Conservation (phyloP, 345 rosid genomes). For the Theobroma cacao region DNA sequence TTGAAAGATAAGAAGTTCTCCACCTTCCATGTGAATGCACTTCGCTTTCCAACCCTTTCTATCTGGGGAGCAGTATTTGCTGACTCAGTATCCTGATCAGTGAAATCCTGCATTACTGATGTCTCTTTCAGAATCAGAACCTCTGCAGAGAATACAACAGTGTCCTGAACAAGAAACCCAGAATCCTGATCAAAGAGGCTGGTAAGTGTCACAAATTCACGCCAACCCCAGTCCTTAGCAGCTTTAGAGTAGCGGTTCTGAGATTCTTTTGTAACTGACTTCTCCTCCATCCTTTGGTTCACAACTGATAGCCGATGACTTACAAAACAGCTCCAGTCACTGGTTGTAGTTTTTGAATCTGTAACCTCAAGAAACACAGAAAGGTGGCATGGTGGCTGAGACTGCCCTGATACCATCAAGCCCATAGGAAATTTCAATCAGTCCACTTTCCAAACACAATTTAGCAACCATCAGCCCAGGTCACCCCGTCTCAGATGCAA, state of each 20-base stretch:
- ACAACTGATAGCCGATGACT: constrained; percentile 96
- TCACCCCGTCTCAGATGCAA: neutral
- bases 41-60: constrained; percentile 61
- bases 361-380: constrained; percentile 99
- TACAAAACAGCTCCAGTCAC: constrained; percentile 99
- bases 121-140: constrained; percentile 99
- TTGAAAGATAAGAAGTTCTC: constrained; percentile 96
- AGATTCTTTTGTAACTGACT: constrained; percentile 96
- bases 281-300: constrained; percentile 87
- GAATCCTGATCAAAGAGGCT: constrained; percentile 99
- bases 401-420: constrained; percentile 82
- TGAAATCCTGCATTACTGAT: constrained; percentile 69
- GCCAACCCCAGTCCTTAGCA: constrained; percentile 99
- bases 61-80: constrained; percentile 40
- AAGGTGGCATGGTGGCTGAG: constrained; percentile 99
- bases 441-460: neutral
- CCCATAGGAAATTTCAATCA: neutral
- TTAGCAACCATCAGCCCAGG: neutral
- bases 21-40: constrained; percentile 98
- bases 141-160: constrained; percentile 93
- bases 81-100: constrained; percentile 54
- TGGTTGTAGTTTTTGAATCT: constrained; percentile 85
- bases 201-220: constrained; percentile 98
- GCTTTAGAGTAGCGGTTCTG: constrained; percentile 99
- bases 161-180: constrained; percentile 95